Evolutionary conservation across 352 stramenopile species (phyloP).

Genomic region (Peronospora belbahrii): DNA sequence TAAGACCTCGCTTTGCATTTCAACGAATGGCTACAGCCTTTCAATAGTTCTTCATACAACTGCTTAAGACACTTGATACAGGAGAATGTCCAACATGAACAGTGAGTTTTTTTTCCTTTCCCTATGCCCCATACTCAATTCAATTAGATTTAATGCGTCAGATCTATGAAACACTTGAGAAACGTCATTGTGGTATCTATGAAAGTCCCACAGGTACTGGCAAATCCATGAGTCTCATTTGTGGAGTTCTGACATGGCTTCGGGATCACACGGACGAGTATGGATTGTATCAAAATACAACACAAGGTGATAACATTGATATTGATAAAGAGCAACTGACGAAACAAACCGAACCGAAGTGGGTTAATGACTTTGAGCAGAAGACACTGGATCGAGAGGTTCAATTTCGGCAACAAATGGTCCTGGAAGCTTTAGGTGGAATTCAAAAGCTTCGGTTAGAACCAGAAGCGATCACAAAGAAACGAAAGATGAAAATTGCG

Average conservation of each 20-base stretch:
- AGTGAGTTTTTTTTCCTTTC: constrained; percentile 80
- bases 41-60: too few relatives aligned
- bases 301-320: background rate
- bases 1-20: too few relatives aligned
- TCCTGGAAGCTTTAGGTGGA: constrained; percentile 37
- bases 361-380: constrained; percentile 53
- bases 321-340: background rate
- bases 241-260: constrained; percentile 81
- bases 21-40: background rate
- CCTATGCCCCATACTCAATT: constrained; percentile 87
- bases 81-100: constrained; percentile 24
- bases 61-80: too few relatives aligned
- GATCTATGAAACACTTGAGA: constrained; percentile 77
- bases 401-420: constrained; percentile 38
- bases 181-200: constrained; percentile 84
- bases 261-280: constrained; percentile 63
- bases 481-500: constrained; percentile 55
- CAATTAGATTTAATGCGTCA: constrained; percentile 85
- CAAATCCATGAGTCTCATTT: constrained; percentile 90
- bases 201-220: constrained; percentile 89
- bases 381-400: constrained; percentile 34
- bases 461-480: constrained; percentile 43
- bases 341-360: constrained; percentile 36
- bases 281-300: constrained; percentile 36
- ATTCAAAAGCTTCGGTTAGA: constrained; percentile 51